Evolutionary conservation across 2,329 filamentous ascomycete genomes (phyloP).

Genomic region (Cladophialophora psammophila): DNA sequence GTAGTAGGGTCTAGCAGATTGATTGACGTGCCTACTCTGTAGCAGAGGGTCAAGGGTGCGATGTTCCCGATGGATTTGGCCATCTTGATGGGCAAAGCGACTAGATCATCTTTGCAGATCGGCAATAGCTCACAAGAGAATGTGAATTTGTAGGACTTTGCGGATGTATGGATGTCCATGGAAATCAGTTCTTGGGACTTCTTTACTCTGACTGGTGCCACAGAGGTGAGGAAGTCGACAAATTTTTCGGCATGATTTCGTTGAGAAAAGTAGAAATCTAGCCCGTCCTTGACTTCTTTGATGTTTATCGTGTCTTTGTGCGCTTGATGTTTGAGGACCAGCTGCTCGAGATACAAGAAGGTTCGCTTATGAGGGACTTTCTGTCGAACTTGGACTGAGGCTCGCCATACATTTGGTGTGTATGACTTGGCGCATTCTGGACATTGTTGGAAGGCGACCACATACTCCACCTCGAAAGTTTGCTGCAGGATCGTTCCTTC

Average conservation of each 20-base stretch:
- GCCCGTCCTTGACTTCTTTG: conserved; percentile 92
- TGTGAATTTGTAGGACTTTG: conserved; percentile 92
- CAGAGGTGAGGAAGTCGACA: conserved; percentile 85
- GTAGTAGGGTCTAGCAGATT: conserved; percentile 90
- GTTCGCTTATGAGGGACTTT: conserved; percentile 96
- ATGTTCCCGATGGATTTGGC: conserved; percentile 91
- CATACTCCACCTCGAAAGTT: conserved; percentile 91
- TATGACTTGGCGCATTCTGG: conserved; percentile 95
- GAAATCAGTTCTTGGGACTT: conserved; percentile 94
- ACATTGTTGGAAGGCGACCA: conserved; percentile 91
- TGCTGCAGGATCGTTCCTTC: conserved; percentile 81
- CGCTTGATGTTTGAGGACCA: conserved; percentile 92
- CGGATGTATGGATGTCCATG: conserved; percentile 87
- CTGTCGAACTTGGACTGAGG: conserved; percentile 91
- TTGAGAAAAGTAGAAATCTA: conserved; percentile 93
- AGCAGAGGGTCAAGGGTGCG: conserved; percentile 82
- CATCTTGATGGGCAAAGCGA: conserved; percentile 88
- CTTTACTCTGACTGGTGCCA: conserved; percentile 79
- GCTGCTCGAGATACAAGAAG: conserved; percentile 84
- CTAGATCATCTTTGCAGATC: conserved; percentile 95
- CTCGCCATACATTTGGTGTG: conserved; percentile 94
- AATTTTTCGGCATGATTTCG: conserved; percentile 92
- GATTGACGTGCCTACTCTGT: conserved; percentile 85
- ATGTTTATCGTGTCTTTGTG: conserved; percentile 97
- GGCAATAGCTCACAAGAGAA: conserved; percentile 89